Evolutionary conservation across 495 filamentous ascomycete species (phyloP).

Genomic region (Cercophora sp.): DNA sequence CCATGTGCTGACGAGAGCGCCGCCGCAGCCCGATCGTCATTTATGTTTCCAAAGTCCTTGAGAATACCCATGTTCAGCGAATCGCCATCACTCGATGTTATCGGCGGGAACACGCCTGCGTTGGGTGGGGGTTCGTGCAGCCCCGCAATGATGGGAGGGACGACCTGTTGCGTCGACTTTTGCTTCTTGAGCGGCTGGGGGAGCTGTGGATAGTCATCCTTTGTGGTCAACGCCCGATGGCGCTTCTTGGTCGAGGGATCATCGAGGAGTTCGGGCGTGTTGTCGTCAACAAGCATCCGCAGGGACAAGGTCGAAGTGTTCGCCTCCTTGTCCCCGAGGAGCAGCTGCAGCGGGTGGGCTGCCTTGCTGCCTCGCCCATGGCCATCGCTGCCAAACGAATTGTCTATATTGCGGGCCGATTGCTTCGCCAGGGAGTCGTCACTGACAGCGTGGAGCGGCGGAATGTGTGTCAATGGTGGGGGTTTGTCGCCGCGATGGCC

Average conservation of each 20-base stretch:
- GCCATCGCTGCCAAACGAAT: constrained; percentile 11
- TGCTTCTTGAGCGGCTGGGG: constrained; percentile 57
- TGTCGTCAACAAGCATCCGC: constrained; percentile 42
- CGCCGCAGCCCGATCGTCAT: constrained; percentile 24
- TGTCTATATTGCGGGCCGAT: constrained; percentile 11
- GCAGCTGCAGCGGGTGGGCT: constrained; percentile 24
- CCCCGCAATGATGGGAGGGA: constrained; percentile 66
- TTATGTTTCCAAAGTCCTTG: constrained; percentile 19
- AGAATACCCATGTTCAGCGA: constrained; percentile 10
- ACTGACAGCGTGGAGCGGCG: constrained; percentile 31
- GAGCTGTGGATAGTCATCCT: constrained; percentile 53
- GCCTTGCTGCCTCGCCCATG: constrained; percentile 14
- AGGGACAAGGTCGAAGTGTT: constrained; percentile 39
- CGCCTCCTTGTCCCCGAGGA: constrained; percentile 26
- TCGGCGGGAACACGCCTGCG: constrained; percentile 68
- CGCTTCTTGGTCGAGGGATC: constrained; percentile 46
- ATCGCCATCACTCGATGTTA: constrained; percentile 47
- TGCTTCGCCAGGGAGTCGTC: constrained; percentile 22
- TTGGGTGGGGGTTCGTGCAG: constrained; percentile 72
- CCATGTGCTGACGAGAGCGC: constrained; percentile 17
- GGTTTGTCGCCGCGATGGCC: constrained; percentile 33
- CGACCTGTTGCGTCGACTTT: constrained; percentile 47
- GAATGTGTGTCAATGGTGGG: constrained; percentile 30
- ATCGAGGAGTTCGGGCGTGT: constrained; percentile 30
- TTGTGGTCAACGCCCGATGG: constrained; percentile 34